These are phyloP conservation scores for Arthroderma sp. DNA, from an alignment of 2,329 filamentous ascomycete genomes.

Conservation along the genomic window DNA sequence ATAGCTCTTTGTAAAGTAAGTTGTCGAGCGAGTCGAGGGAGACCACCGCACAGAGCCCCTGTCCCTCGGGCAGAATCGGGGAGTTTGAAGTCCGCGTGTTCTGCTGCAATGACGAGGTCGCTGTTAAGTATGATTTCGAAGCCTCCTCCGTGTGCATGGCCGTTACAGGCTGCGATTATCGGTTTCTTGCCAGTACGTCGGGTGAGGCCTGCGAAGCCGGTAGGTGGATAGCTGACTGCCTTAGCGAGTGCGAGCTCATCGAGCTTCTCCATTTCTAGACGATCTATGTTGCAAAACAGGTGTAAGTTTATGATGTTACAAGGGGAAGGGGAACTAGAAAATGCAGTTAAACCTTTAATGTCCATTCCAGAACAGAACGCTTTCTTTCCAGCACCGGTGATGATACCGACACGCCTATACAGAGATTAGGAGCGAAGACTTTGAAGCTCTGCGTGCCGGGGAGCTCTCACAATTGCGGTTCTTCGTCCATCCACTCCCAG, in stretches of 20 bases:
- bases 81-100: conserved; percentile 50
- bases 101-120: conserved; percentile 55
- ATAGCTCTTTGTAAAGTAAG: conserved; percentile 56
- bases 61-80: conserved; percentile 63
- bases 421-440: conserved; percentile 23
- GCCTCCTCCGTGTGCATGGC: conserved; percentile 61
- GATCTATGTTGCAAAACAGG: conserved; percentile 6
- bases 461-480: conserved; percentile 26
- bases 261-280: conserved; percentile 23
- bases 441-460: too few relatives aligned
- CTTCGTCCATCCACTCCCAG: conserved; percentile 33
- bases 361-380: conserved; percentile 37
- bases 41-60: conserved; percentile 56
- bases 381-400: conserved; percentile 34
- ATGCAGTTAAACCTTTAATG: conserved; percentile 27
- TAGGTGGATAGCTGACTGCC: conserved; percentile 29
- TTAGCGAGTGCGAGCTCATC: conserved; percentile 17
- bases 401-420: conserved; percentile 34
- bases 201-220: conserved; percentile 46
- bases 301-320: not conserved
- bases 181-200: conserved; percentile 56
- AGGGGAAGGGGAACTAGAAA: not conserved
- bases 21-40: conserved; percentile 54
- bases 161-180: conserved; percentile 64
- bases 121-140: conserved; percentile 82